Evolutionary conservation across 169 alveolate genomes (phyloP).

Genomic region (Theileria annulata): DNA sequence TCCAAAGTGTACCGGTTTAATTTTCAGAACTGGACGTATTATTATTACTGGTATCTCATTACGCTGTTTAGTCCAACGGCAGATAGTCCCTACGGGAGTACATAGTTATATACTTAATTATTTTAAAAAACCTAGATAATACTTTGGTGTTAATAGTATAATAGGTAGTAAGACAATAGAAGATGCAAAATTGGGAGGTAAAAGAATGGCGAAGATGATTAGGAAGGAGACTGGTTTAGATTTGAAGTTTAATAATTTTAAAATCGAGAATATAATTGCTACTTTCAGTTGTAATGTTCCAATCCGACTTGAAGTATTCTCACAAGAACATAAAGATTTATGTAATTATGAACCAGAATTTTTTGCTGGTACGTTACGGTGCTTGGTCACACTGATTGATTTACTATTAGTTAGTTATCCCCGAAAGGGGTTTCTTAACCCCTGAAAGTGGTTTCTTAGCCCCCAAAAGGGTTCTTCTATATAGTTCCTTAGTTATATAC

Average conservation of each 20-base stretch:
- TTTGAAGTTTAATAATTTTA: slow-evolving; percentile 88
- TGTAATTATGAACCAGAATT: slow-evolving; percentile 98
- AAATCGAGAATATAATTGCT: slow-evolving; percentile 97
- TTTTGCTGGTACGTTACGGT: slow-evolving; percentile 93
- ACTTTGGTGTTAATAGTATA: background rate
- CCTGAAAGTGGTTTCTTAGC: too few relatives aligned
- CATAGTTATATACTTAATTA: slow-evolving; percentile 3
- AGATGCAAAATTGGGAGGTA: slow-evolving; percentile 89
- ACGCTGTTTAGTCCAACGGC: background rate
- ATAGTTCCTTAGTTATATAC: background rate
- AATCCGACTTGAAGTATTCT: slow-evolving; percentile 94
- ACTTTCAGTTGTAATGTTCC: slow-evolving; percentile 96
- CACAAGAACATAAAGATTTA: slow-evolving; percentile 87
- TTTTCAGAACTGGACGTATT: slow-evolving; percentile 93
- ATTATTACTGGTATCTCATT: slow-evolving; percentile 90
- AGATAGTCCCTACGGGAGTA: background rate
- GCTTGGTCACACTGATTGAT: too few relatives aligned
- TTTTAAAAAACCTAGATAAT: background rate
- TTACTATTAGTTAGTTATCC: too few relatives aligned
- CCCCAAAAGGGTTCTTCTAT: too few relatives aligned
- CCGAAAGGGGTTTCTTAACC: too few relatives aligned
- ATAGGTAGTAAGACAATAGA: slow-evolving; percentile 88
- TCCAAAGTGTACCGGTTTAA: slow-evolving; percentile 95
- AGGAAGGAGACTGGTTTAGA: slow-evolving; percentile 87
- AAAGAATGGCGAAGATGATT: slow-evolving; percentile 92